These are phyloP conservation scores for Pseudonitzschia multistriata DNA, from an alignment of 108 stramenopile species.

Conservation along the genomic window DNA sequence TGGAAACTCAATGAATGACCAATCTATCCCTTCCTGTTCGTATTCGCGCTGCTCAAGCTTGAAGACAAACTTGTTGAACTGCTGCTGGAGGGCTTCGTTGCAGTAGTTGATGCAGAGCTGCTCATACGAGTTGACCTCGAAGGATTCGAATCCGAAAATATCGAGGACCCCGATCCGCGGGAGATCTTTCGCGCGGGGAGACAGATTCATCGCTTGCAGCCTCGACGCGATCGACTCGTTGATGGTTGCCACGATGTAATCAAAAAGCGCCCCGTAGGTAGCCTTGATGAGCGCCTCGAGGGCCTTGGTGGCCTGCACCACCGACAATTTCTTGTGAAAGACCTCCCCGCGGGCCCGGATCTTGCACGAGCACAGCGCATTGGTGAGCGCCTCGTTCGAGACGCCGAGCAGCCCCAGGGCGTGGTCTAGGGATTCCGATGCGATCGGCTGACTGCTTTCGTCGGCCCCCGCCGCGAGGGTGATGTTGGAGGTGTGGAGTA, in stretches of 20 bases:
- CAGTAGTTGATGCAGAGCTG: constrained; percentile 97
- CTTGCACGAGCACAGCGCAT: constrained; percentile 63
- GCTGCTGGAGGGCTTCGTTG: constrained; percentile 92
- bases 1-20: constrained; percentile 88
- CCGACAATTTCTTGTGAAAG: constrained; percentile 70
- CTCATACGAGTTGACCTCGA: constrained; percentile 88
- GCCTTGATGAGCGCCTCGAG: constrained; percentile 94
- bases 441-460: constrained; percentile 41
- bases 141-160: constrained; percentile 99
- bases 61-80: constrained; percentile 90
- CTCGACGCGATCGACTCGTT: constrained; percentile 72
- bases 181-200: not conserved
- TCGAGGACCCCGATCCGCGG: constrained; percentile 94
- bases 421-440: constrained; percentile 39
- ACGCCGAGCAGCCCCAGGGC: constrained; percentile 74
- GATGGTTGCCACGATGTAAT: constrained; percentile 80
- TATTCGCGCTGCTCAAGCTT: constrained; percentile 86
- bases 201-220: not conserved
- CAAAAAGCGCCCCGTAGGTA: constrained; percentile 86
- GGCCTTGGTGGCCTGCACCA: constrained; percentile 61
- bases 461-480: constrained; percentile 45
- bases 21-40: constrained; percentile 77
- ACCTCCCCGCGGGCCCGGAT: constrained; percentile 76
- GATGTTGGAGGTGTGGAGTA: constrained; percentile 74
- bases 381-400: constrained; percentile 47